Conservation (phyloP, 257 asterid species). For the Nicotiana knightiana region DNA sequence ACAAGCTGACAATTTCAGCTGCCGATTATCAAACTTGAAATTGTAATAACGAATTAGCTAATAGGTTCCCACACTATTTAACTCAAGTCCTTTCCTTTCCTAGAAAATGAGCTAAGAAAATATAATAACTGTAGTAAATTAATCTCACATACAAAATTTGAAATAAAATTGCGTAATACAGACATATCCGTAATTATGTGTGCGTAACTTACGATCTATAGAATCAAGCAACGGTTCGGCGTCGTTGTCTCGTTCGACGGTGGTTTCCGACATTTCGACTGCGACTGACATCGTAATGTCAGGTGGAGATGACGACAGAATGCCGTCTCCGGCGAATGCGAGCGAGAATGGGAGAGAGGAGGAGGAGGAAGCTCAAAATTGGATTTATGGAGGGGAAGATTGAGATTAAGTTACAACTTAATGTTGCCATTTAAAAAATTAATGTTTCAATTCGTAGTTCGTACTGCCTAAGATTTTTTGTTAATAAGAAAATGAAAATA, state of each 20-base stretch:
- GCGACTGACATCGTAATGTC: conserved; percentile 50
- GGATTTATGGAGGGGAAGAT: conserved; percentile 35
- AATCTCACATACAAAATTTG: neutral
- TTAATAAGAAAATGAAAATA: neutral
- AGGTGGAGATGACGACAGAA: conserved; percentile 9
- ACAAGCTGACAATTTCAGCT: neutral
- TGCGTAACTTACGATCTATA: conserved; percentile 49
- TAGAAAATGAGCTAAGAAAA: neutral
- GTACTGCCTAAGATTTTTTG: neutral
- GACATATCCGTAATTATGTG: neutral
- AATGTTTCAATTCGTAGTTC: neutral
- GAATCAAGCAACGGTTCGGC: conserved; percentile 59
- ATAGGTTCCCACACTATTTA: too few relatives aligned
- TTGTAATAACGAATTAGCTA: neutral
- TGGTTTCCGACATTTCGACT: conserved; percentile 28
- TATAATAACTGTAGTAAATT: neutral
- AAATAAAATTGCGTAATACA: neutral
- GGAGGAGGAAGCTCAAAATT: conserved; percentile 28
- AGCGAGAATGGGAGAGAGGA: conserved; percentile 19
- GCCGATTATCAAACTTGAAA: neutral
- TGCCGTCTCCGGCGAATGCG: conserved; percentile 15
- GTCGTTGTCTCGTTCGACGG: conserved; percentile 35
- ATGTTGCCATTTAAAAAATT: conserved; percentile 32
- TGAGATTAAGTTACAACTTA: conserved; percentile 25
- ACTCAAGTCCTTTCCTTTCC: neutral